Base-by-base conservation (phyloP, 495 filamentous ascomycete genomes). In the Geopyxis carbonaria region DNA sequence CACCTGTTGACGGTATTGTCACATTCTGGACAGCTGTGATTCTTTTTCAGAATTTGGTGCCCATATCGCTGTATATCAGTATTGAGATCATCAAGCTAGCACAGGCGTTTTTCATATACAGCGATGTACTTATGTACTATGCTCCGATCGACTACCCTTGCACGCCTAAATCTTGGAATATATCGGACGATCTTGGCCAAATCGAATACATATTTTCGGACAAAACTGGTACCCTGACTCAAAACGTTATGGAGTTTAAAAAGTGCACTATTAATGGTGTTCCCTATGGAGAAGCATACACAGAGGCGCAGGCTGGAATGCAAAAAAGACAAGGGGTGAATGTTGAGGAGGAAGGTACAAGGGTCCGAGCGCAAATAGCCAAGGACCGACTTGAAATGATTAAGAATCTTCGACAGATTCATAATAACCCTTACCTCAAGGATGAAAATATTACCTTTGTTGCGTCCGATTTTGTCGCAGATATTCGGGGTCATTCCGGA, bases 181-280 rank as follows among this genome's bases (percentile, higher is more conserved):
- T 99, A 42, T 93, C 85, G 1, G 91, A 99, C 51, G 91, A 99
- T 49, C 68, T 99, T 22, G 91, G 91, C 7, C 91, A 99, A 61
- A 94, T 99, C 43, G 91, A 99, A 58, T 99, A 95, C 60, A 93
- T 99, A 46, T 99, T 99, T 64, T 95, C 91, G 1, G 91, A 99
- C 64, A 99, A 99, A 61, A 99, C 91, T 2, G 91, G 91, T 24
- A 99, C 91, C 3, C 62, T 99, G 48, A 99, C 91, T 4, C 91
- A 99, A 53, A 99, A 99, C 55, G 83, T 95, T 35, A 99, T 99
- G 91, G 91, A 99, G 60, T 99, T 94, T 72, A 95, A 94, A 59
- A 99, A 99, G 55, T 79, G 75, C 43, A 91, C 82, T 13, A 75
- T 99, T 57, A 94, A 95, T 53, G 89, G 91, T 7, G 67, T 84